Evolutionary conservation across 805 yeast genomes (phyloP), one percentile per base, ranked within the genome.

Genomic region (Ogataea nonfermentans): DNA sequence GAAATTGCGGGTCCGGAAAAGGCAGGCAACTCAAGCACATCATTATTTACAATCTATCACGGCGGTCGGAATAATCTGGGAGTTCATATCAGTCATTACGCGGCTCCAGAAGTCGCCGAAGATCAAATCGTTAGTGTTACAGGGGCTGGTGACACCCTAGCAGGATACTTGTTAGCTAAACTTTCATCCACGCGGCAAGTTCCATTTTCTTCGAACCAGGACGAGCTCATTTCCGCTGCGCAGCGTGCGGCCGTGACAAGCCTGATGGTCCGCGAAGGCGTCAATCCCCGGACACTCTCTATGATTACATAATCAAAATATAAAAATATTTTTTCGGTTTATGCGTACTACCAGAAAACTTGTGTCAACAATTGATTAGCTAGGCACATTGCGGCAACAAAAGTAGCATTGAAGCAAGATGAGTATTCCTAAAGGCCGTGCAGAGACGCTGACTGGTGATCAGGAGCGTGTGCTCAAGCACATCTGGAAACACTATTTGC

Each of bases 131-230:
- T 61, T 20, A 85, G 81, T 49, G 95, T 84, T 23, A 86, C 91
- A 8, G 96, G 96, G 2, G 95, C 95, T 0, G 96, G 96, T 9
- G 96, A 88, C 59, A 72, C 93, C 0, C 67, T 88, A 29, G 71
- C 79, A 20, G 96, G 96, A 0, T 76, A 71, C 19, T 47, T 88
- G 15, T 57, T 77, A 9, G 64, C 80, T 2, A 68, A 68, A 41
- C 44, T 73, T 35, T 59, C 66, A 2, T 15, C 20, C 6, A 15
- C 33, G 3, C 29, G 26, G 7, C 22, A 19, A 12, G 13, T n/a
- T 8, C 42, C 37, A 1, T 32, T 39, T 29, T n/a, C 29, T 11
- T 15, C 26, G 3, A 19, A 19, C 29, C 33, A 34, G 11, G 54
- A 51, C n/a, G 12, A 26, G 8, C n/a, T 56, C 11, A 33, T 61